Evolutionary conservation across 345 rosid genomes (phyloP), one percentile per base, ranked within the genome.

Genomic region (Barbarea vulgaris): DNA sequence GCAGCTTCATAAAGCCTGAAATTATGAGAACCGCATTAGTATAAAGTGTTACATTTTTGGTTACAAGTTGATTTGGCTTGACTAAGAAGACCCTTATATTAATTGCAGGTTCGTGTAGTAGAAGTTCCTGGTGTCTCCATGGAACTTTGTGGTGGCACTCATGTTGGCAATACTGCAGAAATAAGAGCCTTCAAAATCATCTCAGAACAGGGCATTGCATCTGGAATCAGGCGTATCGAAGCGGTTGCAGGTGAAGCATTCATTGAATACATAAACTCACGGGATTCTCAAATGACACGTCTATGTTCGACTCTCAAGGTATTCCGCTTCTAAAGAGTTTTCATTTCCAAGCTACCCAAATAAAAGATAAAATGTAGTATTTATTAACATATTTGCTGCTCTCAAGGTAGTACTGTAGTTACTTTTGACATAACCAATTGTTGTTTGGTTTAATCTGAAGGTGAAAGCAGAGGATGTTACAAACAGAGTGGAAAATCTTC

Each of bases 131-230:
- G 97, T 72, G 92, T 94, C 63, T 94, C 98, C 30, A 88, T 94
- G 96, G 98, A 94, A 83, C 96, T 94, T 69, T 91, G 98, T 77
- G 97, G 97, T 78, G 98, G 98, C 77, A 94, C 98, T 51, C 98
- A 90, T 81, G 98, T 94, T 65, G 76, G 79, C 76, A 91, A 85
- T 82, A 94, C 98, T 75, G 79, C 89, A 50, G 98, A 94, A 75
- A 94, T 94, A 73, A 86, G 93, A 25, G 96, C 91, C 70, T 90
- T 91, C 86, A 94, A 94, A 77, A 86, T 91, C 18, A 88, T 94
- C 69, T 91, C 96, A 3, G 98, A 94, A 81, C 96, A 91, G 63
- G 98, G 96, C n/a, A 85, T 94, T 85, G 97, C 98, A 70, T 88
- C 98, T 55, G 98, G 98, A 70, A 78, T 85, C 67, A 85, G 98